Base-by-base conservation (phyloP, 139 green algal genomes). In the Picochlorum costavermella region DNA sequence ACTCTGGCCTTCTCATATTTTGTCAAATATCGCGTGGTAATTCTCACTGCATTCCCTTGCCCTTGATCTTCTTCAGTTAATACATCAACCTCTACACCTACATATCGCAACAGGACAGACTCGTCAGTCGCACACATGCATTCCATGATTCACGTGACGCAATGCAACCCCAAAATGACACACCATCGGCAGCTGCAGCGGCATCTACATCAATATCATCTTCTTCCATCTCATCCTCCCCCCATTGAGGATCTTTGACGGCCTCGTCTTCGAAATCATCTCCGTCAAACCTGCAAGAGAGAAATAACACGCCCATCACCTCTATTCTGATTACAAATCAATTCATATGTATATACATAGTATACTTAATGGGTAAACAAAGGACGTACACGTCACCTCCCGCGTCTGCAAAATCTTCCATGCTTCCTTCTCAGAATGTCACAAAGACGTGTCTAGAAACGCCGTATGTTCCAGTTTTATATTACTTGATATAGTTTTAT, bases 1-100 rank as follows among this genome's bases (percentile, higher is more conserved):
- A 98, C 83, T 6, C 92, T 64, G 11, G 93, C 93, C 10, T 88
- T 79, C 62, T 98, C 93, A 62, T 98, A 98, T 56, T 98, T 98
- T 23, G 93, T 98, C 75, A 98, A 91, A 77, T 92, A 98, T 4
- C 84, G 77, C 0, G 93, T 96, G 1, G 93, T 98, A 44, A 96
- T 90, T 49, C 84, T 81, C 25, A 78, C 74, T 53, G 72, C 40
- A 37, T 84, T 74, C 0, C 30, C 62, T 55, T 61, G 29, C 25
- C 10, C 23, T 57, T 63, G 31, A 13, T 37, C 23, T 37, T 23
- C 29, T 48, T 26, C 10, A 46, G 40, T 49, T 56, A 50, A 33
- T 53, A 67, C 6, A 44, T 56, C 17, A 58, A 28, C 40, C 61
- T 61, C 50, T 69, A 61, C 13, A 77, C 5, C 6, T 25, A 17